Base-by-base conservation (phyloP, 2,329 filamentous ascomycete species). In the Ciborinia camelliae region DNA sequence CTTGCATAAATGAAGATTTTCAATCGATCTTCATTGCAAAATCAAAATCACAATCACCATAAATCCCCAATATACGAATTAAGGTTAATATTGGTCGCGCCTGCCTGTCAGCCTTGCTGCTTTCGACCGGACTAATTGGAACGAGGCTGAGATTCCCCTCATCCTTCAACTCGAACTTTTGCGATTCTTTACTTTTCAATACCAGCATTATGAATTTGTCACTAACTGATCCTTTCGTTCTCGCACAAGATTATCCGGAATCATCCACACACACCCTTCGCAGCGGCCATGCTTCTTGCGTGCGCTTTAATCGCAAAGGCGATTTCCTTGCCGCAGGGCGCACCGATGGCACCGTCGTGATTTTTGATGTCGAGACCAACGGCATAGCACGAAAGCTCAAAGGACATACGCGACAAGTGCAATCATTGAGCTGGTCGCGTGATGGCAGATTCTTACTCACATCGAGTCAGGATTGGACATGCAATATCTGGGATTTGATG, bases 321-420 rank as follows among this genome's bases (percentile, higher is more conserved):
- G 94, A 99, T 78, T 93, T 95, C 72, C 87, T 99, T 68, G 95
- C 95, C 52, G 96, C 93, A 37, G 95, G 95, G 69, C 89, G 95
- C 75, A 91, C 92, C 68, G 95, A 99, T 79, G 95, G 95, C 70
- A 95, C 92, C 6, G 90, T 99, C 48, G 91, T 96, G 63, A 90
- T 99, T 54, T 99, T 96, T 84, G 95, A 99, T 75, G 86, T 98
- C 58, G 96, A 99, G 78, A 99, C 96, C 12, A 96, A 96, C 83
- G 94, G 95, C 45, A 91, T 98, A 5, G 95, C 95, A 65, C 89
- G 92, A 74, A 99, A 98, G 79, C 81, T 99, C 68, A 87, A 92
- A 69, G 95, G 94, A 15, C 95, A 99, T 78, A 96, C 91, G 59
- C 89, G 91, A 74, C 94, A 95, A 75, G 93, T 99, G 65, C 94